A percentile compares a stretch with the other conserved stretches of the same genome.
Conservation (phyloP, 805 yeast genomes). For the Scheffersomyces ergatensis region DNA sequence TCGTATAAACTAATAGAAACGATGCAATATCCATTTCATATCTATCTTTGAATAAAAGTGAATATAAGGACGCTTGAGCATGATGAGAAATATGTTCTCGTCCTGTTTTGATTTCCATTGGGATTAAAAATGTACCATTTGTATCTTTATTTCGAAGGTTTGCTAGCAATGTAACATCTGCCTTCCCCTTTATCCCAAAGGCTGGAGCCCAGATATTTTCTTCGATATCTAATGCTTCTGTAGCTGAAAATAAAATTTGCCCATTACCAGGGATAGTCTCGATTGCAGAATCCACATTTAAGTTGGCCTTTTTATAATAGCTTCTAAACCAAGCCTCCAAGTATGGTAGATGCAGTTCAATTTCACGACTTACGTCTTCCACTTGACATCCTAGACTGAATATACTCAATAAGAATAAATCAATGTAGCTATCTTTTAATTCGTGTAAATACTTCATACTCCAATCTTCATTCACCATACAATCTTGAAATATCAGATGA, state of each 20-base stretch:
- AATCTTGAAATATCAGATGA: conserved; percentile 70
- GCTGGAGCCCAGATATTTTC: conserved; percentile 90
- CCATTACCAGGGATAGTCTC: conserved; percentile 26
- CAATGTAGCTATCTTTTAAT: conserved; percentile 38
- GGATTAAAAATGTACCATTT: conserved; percentile 54
- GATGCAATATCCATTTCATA: conserved; percentile 67
- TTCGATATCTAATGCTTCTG: conserved; percentile 76
- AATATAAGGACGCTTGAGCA: conserved; percentile 83
- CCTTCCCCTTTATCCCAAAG: conserved; percentile 84
- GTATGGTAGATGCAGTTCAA: conserved; percentile 49
- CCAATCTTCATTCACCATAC: conserved; percentile 41
- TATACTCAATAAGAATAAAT: conserved; percentile 47
- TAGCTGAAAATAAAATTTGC: conserved; percentile 47
- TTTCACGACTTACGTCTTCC: conserved; percentile 41
- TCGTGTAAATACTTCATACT: conserved; percentile 34
- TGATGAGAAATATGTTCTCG: conserved; percentile 63
- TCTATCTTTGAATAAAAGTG: conserved; percentile 74
- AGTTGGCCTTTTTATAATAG: conserved; percentile 30
- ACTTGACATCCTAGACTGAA: conserved; percentile 52
- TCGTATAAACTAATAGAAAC: conserved; percentile 73
- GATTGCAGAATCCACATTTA: conserved; percentile 12
- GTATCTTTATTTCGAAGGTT: conserved; percentile 24
- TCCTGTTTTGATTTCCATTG: conserved; percentile 92
- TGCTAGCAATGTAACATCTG: conserved; percentile 83
- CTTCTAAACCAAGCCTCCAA: conserved; percentile 52